Base-by-base conservation (phyloP, 2,329 filamentous ascomycete genomes). In the Fusarium guadeloupense region DNA sequence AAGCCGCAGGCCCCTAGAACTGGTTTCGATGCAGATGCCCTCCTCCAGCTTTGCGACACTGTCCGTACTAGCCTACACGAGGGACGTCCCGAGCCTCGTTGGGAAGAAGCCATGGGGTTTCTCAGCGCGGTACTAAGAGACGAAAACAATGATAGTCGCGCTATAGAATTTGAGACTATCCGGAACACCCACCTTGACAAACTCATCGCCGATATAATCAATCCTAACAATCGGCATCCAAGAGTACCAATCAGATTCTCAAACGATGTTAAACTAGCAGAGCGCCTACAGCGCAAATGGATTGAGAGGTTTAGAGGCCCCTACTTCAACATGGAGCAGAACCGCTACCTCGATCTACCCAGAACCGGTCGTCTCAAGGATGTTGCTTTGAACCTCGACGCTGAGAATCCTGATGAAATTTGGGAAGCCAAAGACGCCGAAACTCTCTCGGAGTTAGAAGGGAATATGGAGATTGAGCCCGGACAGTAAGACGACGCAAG, bases 401-500 rank as follows among this genome's bases (percentile, higher is more conserved):
- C 72, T 10, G 54, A 67, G 12, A 71, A 74, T 19, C 58, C 69
- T 13, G 51, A 72, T 40, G 71, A 72, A 7, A 72, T 74, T 17
- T 80, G 79, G 79, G 70, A 72, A 43, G 74, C 77, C 4, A 73
- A 65, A 25, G 56, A 70, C 13, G 68, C 56, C 16, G 69, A 74
- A 20, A 69, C 73, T 9, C 64, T 78, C 9, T 78, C 78, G 3
- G 79, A 77, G 51, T 60, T 75, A 9, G 77, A 80, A 53, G 76
- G 71, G 5, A 77, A 79, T 41, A 62, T 74, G 17, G 69, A 76
- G 28, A 83, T 82, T 47, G 74, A 80, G 43, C 74, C 78, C 20
- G 83, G 83, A 52, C 74, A 82, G 82, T 85, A 71, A 74, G 81
- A 71, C 72, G 80, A 37, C 5, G 6, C 3, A 4, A 3, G n/a